phyloP scores from a whole-genome alignment of 225 moss, liverwort and hornwort species.

The Takakia lepidozioides region DNA sequence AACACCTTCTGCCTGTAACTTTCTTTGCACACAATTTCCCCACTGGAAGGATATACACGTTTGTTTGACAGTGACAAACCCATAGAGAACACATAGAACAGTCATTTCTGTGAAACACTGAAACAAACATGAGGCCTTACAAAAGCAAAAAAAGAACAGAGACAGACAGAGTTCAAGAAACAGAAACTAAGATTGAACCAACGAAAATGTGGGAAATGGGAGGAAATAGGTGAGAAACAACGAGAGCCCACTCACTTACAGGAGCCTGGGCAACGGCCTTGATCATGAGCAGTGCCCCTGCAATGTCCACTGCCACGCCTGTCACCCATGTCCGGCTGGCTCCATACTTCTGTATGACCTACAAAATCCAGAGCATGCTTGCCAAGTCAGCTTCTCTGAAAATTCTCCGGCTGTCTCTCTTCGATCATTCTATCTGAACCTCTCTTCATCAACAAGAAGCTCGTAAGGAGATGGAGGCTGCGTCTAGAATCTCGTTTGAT shows the following conservation, averaged over 20 bases:
- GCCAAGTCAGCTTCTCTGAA: too few species aligned
- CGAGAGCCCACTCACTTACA: constrained; percentile 51
- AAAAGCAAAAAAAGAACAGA: too few species aligned
- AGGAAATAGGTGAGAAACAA: neutral
- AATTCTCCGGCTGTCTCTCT: constrained; percentile 10
- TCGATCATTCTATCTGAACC: neutral
- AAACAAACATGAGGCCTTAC: too few species aligned
- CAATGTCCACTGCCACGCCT: constrained; percentile 75
- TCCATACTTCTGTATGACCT: constrained; percentile 81
- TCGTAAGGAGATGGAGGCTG: constrained; percentile 10
- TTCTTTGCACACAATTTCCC: too few species aligned
- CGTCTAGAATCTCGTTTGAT: constrained; percentile 9
- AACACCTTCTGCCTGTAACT: neutral
- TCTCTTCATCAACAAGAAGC: constrained; percentile 10
- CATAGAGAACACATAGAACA: too few species aligned
- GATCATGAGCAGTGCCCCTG: constrained; percentile 87
- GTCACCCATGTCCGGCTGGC: constrained; percentile 80
- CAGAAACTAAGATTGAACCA: too few species aligned
- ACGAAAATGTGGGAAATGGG: too few species aligned
- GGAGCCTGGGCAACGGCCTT: constrained; percentile 97
- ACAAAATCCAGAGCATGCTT: too few species aligned
- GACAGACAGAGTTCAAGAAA: too few species aligned
- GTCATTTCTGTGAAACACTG: too few species aligned
- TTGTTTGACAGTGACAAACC: too few species aligned
- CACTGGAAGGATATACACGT: too few species aligned